phyloP scores from a whole-genome alignment of 192 early-diverging fungal species.

The Geranomyces michiganensis region DNA sequence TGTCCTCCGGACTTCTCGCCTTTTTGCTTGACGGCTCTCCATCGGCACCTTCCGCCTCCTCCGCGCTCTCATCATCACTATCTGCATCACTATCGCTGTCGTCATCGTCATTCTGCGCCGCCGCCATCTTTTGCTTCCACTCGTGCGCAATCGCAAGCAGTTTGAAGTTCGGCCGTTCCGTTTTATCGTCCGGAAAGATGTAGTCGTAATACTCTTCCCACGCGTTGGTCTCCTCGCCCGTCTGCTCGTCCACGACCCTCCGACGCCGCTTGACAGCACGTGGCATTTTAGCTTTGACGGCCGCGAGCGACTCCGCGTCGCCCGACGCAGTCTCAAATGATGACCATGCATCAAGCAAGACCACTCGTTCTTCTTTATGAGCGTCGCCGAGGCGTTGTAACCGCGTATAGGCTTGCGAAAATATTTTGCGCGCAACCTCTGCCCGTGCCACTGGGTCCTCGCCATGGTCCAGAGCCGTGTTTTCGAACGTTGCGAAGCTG shows the following conservation, averaged over 20 bases:
- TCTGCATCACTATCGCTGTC: slow-evolving; percentile 36
- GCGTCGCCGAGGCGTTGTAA: slow-evolving; percentile 67
- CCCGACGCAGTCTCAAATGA: slow-evolving; percentile 68
- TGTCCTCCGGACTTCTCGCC: neutral
- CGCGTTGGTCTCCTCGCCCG: slow-evolving; percentile 55
- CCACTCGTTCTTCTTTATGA: slow-evolving; percentile 81
- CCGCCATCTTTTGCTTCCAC: slow-evolving; percentile 63
- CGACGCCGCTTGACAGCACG: slow-evolving; percentile 89
- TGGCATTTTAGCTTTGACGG: slow-evolving; percentile 79
- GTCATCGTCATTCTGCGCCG: slow-evolving; percentile 34
- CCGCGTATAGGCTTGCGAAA: slow-evolving; percentile 70
- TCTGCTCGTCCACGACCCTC: slow-evolving; percentile 64
- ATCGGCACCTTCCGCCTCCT: slow-evolving; percentile 1
- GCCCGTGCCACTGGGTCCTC: slow-evolving; percentile 40
- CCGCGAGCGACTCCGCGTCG: slow-evolving; percentile 43
- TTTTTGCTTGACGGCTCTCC: neutral
- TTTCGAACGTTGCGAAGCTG: slow-evolving; percentile 91
- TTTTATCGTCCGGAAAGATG: slow-evolving; percentile 96
- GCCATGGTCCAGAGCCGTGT: slow-evolving; percentile 62
- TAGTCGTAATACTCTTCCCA: slow-evolving; percentile 99
- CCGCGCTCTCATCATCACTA: slow-evolving; percentile 20
- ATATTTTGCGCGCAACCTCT: slow-evolving; percentile 70
- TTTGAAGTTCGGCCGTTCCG: slow-evolving; percentile 83
- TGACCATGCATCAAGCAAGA: slow-evolving; percentile 90
- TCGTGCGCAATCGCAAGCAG: slow-evolving; percentile 87